phyloP scores from a whole-genome alignment of 192 early-diverging fungal genomes.

The Entomortierella parvispora region DNA sequence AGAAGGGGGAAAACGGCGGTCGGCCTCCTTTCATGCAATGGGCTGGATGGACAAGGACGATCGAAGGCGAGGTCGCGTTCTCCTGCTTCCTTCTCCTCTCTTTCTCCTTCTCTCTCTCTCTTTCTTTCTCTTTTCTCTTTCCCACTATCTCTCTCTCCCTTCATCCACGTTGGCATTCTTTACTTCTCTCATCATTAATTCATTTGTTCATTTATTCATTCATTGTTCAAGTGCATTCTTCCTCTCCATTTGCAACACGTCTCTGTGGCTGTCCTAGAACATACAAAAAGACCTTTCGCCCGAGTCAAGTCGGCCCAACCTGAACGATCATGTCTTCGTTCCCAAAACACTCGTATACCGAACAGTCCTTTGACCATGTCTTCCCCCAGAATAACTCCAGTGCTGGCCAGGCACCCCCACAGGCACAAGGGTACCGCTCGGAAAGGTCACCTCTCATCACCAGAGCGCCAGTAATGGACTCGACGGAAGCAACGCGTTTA shows the following conservation, averaged over 20 bases:
- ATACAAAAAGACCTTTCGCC: too few relatives aligned
- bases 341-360: constrained; percentile 40
- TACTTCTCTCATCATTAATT: neutral
- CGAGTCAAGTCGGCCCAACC: neutral
- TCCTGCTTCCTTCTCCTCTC: neutral
- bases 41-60: neutral
- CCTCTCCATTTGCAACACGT: neutral
- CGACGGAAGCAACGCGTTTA: too few relatives aligned
- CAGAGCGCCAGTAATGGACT: constrained; percentile 11
- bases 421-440: constrained; percentile 2
- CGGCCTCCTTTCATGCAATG: too few relatives aligned
- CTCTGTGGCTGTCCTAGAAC: neutral
- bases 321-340: constrained; percentile 25
- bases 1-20: neutral
- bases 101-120: neutral
- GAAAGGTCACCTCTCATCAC: constrained; percentile 41
- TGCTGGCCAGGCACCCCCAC: neutral
- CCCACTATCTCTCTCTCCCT: neutral
- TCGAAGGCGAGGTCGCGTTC: neutral
- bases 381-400: constrained; percentile 11
- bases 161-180: too few relatives aligned
- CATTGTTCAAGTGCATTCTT: neutral
- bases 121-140: neutral
- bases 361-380: constrained; percentile 26
- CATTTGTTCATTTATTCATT: neutral